Percentiles rank a stretch among this genome's conserved stretches.
These are phyloP conservation scores for Paecilomyces fulvus DNA, from an alignment of 2,329 filamentous ascomycete species.

Conservation along the genomic window DNA sequence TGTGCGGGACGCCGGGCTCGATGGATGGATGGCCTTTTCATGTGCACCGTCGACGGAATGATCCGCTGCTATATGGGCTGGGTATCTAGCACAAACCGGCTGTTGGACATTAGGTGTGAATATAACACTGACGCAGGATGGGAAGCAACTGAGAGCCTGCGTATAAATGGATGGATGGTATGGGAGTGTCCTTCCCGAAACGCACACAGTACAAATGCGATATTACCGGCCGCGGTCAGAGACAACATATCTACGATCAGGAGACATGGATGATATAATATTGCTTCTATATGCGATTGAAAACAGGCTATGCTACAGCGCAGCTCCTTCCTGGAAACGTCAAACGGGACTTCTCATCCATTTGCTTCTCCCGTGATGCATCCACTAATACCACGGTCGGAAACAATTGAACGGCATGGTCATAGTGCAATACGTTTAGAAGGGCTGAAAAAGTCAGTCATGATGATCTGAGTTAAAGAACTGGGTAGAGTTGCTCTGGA, in stretches of 20 bases:
- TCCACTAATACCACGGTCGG: background rate
- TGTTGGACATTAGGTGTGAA: background rate
- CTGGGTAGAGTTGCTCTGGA: background rate
- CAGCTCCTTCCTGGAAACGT: background rate
- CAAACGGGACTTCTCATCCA: background rate
- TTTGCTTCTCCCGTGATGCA: background rate
- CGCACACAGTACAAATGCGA: background rate
- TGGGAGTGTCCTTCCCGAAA: background rate
- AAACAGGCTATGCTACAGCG: constrained; percentile 17
- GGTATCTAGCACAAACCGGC: background rate
- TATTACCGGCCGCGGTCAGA: background rate
- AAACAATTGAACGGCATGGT: background rate
- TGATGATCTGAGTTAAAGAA: background rate
- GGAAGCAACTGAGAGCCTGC: background rate
- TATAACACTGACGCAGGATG: background rate
- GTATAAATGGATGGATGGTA: too few species aligned
- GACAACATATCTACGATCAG: constrained; percentile 7
- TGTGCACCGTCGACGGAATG: background rate
- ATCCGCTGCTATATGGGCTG: background rate
- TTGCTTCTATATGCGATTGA: constrained; percentile 29
- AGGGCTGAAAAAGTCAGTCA: constrained; percentile 23
- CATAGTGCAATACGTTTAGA: constrained; percentile 20
- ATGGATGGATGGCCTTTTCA: background rate
- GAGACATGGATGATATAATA: background rate
- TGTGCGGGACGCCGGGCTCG: too few species aligned